These are phyloP conservation scores for Tricholoma hemisulphureum DNA, from an alignment of 768 basidiomycete genomes.

Conservation along the genomic window DNA sequence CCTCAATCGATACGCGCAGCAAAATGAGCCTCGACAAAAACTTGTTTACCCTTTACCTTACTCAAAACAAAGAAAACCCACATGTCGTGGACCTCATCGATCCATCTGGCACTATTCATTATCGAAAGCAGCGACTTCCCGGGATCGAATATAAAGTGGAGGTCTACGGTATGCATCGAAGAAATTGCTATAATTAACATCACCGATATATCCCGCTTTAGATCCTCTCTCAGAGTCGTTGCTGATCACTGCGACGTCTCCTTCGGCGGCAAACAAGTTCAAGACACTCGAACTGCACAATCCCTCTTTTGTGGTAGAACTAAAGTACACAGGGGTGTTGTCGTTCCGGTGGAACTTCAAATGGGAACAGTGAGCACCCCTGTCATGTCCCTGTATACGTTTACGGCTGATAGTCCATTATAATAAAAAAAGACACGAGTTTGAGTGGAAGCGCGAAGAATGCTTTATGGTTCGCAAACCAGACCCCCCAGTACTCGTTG, in stretches of 20 bases:
- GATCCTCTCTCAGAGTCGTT: constrained; percentile 73
- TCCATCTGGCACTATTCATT: constrained; percentile 59
- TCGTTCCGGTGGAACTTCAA: constrained; percentile 76
- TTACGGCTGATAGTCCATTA: constrained; percentile 3
- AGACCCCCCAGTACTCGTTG: constrained; percentile 83
- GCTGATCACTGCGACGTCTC: constrained; percentile 66
- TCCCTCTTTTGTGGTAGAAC: constrained; percentile 64
- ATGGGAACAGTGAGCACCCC: constrained; percentile 72
- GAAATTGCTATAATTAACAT: neutral
- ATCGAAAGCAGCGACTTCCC: constrained; percentile 64
- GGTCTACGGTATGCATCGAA: constrained; percentile 53
- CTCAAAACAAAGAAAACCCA: constrained; percentile 56
- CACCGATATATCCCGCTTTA: constrained; percentile 25
- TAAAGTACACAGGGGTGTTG: constrained; percentile 72
- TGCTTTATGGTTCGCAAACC: constrained; percentile 83
- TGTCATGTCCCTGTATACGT: neutral
- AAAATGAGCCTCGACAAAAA: constrained; percentile 90
- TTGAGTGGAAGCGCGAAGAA: constrained; percentile 84
- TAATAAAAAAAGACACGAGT: constrained; percentile 70
- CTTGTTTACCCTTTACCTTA: constrained; percentile 74
- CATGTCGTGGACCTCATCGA: constrained; percentile 71
- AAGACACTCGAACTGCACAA: constrained; percentile 78
- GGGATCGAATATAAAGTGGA: constrained; percentile 61
- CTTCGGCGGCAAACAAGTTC: constrained; percentile 61
- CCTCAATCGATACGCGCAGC: constrained; percentile 5